Percentiles rank a stretch among this genome's conserved stretches.
Conservation (phyloP, 164 flowering plant species). For the Pachysandra terminalis region DNA sequence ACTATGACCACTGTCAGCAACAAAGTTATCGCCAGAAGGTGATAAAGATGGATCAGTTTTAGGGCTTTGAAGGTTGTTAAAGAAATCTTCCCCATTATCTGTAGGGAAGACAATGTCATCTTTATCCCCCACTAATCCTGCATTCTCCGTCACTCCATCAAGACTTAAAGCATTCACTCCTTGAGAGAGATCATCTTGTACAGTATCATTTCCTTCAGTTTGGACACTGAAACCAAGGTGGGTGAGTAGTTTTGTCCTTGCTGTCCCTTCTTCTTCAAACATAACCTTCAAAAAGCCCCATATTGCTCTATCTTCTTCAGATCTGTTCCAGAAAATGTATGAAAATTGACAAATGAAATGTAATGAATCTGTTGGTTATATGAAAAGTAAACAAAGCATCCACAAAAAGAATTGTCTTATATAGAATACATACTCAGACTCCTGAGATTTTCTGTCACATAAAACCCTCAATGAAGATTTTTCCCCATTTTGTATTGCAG, state of each 20-base stretch:
- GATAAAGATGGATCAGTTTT: constrained; percentile 61
- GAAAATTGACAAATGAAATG: no score
- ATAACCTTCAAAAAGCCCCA: constrained; percentile 76
- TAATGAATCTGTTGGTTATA: no score
- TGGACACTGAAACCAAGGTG: constrained; percentile 67
- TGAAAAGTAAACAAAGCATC: neutral
- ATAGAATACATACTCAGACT: constrained; percentile 61
- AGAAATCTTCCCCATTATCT: constrained; percentile 75
- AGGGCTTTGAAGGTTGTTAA: constrained; percentile 78
- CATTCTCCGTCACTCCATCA: constrained; percentile 34
- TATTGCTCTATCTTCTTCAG: constrained; percentile 56
- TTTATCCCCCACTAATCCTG: constrained; percentile 21
- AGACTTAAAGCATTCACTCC: constrained; percentile 34
- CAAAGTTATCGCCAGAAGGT: constrained; percentile 30
- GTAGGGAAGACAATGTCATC: constrained; percentile 23
- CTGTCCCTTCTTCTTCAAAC: constrained; percentile 59
- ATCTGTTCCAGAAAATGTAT: constrained; percentile 26
- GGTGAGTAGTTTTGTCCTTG: constrained; percentile 52
- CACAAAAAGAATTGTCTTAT: neutral
- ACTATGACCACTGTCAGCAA: constrained; percentile 19
- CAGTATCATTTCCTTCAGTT: constrained; percentile 25
- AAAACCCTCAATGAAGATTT: constrained; percentile 57
- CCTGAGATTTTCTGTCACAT: constrained; percentile 80
- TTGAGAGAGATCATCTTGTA: constrained; percentile 36
- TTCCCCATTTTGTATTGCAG: constrained; percentile 87